Base-by-base conservation (phyloP, 441 rosid species). In the Erysimum cheiri region DNA sequence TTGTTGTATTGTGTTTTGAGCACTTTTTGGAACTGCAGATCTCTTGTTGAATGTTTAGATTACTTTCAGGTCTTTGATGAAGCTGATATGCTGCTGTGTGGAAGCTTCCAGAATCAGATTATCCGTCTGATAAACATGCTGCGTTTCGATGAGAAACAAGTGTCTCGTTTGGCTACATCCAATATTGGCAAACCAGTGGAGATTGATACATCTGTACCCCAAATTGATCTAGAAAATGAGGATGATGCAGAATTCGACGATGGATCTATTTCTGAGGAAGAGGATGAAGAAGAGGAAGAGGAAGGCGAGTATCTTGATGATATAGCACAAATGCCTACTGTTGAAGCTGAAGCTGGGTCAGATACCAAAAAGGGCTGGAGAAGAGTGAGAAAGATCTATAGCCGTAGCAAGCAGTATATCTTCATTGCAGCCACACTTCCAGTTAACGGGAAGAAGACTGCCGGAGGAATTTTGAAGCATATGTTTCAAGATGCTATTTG, bases 361-460 rank as follows among this genome's bases (percentile, higher is more conserved):
- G 59, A 60, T 13, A 70, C 60, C 39, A 83, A 69, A 81, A 87
- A 72, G 72, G 98, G 80, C 35, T 87, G 99, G 98, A 85, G 89
- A 77, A 86, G 96, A 76, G 88, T 82, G 61, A 84, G 89, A 69
- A 90, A 88, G 83, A 55, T 8, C 64, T 92, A 92, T 76, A 82
- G 60, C 29, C 85, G 96, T 52, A 90, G 97, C 71, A 94, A 93
- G 83, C 98, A 93, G 74, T 93, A 91, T 76, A 80, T 93, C 29
- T 91, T 93, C 74, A 87, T 93, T 76, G 98, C 98, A 41, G 98
- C 98, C 15, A 93, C 98, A 41, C 95, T 91, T 74, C 98, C 98
- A 4, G 65, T 84, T 64, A 94, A 92, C 28, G 99, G 99, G 69
- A 92, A 88, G 84, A 90, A 80, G 75, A 94, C 99, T 64, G 96